phyloP scores from a whole-genome alignment of 305 asterid species.

The Solanum aculeatissimum region DNA sequence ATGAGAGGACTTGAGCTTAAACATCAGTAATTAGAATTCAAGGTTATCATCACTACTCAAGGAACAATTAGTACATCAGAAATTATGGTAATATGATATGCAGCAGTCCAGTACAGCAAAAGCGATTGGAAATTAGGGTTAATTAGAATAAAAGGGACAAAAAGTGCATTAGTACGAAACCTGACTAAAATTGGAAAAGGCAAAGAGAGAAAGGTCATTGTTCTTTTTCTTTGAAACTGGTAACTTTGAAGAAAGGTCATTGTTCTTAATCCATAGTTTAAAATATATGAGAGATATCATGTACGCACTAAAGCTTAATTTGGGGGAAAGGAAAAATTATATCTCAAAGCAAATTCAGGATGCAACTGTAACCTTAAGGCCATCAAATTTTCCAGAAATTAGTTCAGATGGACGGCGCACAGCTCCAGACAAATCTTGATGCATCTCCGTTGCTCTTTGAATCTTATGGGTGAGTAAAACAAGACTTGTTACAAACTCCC shows the following conservation, averaged over 20 bases:
- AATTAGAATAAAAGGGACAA: neutral
- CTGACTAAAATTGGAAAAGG: neutral
- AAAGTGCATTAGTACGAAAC: neutral
- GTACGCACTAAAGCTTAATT: neutral
- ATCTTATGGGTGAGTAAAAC: slow-evolving; percentile 38
- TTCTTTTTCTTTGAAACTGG: too few relatives aligned
- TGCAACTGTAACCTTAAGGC: slow-evolving; percentile 50
- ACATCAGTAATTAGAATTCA: neutral
- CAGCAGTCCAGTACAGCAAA: neutral
- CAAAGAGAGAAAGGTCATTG: neutral
- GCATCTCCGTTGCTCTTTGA: slow-evolving; percentile 44
- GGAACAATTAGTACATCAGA: neutral
- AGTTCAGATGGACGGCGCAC: slow-evolving; percentile 48
- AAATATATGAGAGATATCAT: neutral
- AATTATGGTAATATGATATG: neutral
- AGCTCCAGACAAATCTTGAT: slow-evolving; percentile 43
- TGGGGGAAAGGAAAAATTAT: neutral
- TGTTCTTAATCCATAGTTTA: neutral
- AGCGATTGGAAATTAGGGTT: neutral
- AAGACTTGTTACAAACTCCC: slow-evolving; percentile 50
- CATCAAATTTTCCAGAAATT: slow-evolving; percentile 71
- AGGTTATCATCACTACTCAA: neutral
- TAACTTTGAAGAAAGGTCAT: neutral
- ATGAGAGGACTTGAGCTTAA: neutral
- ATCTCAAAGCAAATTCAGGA: neutral